phyloP scores from a whole-genome alignment of 148 eudicot genomes.

The Amaranthus palmeri region DNA sequence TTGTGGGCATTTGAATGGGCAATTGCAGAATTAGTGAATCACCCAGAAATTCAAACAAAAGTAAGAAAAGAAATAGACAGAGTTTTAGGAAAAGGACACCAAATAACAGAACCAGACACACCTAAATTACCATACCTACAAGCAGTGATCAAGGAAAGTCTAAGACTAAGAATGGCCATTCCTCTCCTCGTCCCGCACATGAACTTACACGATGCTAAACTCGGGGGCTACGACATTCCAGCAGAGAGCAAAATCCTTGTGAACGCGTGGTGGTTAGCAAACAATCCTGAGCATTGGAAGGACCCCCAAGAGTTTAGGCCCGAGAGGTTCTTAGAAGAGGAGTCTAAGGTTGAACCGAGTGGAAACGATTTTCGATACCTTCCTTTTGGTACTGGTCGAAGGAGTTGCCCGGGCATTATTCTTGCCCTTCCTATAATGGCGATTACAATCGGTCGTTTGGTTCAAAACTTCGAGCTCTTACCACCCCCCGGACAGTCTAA shows the following conservation, averaged over 20 bases:
- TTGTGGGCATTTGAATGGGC: conserved; percentile 79
- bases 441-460: conserved; percentile 61
- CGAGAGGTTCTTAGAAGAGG: conserved; percentile 76
- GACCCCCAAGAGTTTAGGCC: conserved; percentile 79
- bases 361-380: conserved; percentile 70
- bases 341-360: conserved; percentile 57
- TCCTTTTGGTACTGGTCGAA: conserved; percentile 67
- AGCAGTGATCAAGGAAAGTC: conserved; percentile 68
- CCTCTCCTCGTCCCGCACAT: conserved; percentile 76
- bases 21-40: conserved; percentile 68
- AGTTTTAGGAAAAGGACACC: conserved; percentile 46
- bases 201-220: conserved; percentile 67
- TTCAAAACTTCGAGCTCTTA: conserved; percentile 66
- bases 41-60: conserved; percentile 57
- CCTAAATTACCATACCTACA: conserved; percentile 59
- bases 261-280: conserved; percentile 77
- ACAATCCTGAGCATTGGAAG: conserved; percentile 65
- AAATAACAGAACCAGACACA: conserved; percentile 59
- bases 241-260: conserved; percentile 70
- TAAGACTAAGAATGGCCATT: conserved; percentile 65
- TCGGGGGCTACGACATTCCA: conserved; percentile 58
- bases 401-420: conserved; percentile 79
- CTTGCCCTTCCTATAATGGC: conserved; percentile 67
- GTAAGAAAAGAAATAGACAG: conserved; percentile 56
- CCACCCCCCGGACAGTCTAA: conserved; percentile 60